phyloP scores from a whole-genome alignment of 2,329 filamentous ascomycete genomes.

The Hysterium pulicare region DNA sequence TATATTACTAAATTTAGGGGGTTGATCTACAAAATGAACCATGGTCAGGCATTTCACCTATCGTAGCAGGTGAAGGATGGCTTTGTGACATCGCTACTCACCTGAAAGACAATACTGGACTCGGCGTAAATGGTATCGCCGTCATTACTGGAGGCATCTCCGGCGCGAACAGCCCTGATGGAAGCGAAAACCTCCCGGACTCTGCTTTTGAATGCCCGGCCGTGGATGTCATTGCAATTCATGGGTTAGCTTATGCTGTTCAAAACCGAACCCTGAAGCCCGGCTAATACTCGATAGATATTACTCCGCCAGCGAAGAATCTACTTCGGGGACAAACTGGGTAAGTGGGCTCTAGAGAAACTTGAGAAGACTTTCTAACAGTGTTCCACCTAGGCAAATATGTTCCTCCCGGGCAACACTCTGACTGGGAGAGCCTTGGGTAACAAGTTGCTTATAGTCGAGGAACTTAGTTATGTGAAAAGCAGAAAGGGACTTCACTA shows the following conservation, averaged over 20 bases:
- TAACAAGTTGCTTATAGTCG: slow-evolving; percentile 32
- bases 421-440: slow-evolving; percentile 23
- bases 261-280: not conserved
- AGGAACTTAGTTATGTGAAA: slow-evolving; percentile 30
- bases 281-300: not conserved
- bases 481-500: slow-evolving; percentile 22
- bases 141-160: slow-evolving; percentile 36
- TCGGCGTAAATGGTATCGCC: slow-evolving; percentile 28
- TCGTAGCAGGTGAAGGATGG: slow-evolving; percentile 32
- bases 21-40: slow-evolving; percentile 35
- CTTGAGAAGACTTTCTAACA: too few relatives aligned
- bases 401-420: slow-evolving; percentile 34
- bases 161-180: slow-evolving; percentile 20
- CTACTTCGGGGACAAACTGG: slow-evolving; percentile 31
- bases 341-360: too few relatives aligned
- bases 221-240: slow-evolving; percentile 34
- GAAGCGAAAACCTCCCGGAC: slow-evolving; percentile 30
- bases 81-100: slow-evolving; percentile 33
- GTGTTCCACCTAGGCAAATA: too few relatives aligned
- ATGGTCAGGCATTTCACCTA: slow-evolving; percentile 33
- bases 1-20: slow-evolving; percentile 16
- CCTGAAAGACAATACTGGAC: slow-evolving; percentile 25
- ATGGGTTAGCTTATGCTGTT: slow-evolving; percentile 14
- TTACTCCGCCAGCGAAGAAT: slow-evolving; percentile 16
- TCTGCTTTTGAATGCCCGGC: slow-evolving; percentile 28